Percentiles rank a stretch among this genome's conserved stretches.
phyloP scores from a whole-genome alignment of 306 rosid species.

The Adenanthera pavonina region DNA sequence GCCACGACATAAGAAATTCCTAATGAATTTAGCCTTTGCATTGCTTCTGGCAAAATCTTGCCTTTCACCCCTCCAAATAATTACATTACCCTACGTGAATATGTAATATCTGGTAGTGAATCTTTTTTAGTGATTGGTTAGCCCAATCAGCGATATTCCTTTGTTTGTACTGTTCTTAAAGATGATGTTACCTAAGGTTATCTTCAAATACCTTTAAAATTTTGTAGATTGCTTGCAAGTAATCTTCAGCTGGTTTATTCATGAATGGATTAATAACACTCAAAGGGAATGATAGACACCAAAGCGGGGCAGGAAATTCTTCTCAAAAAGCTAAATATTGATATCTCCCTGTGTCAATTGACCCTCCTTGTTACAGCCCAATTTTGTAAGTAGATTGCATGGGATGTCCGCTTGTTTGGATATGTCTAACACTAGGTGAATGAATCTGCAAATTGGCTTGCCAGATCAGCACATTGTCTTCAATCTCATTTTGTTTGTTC shows the following conservation, averaged over 20 bases:
- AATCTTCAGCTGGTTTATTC: neutral
- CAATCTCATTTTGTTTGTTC: no score
- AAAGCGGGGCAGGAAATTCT: neutral
- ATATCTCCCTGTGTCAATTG: no score
- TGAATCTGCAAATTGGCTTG: no score
- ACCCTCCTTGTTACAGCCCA: no score
- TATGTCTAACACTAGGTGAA: no score
- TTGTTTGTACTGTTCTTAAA: neutral
- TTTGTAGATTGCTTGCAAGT: neutral
- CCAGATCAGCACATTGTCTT: no score
- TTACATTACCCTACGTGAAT: neutral
- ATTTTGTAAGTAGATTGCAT: no score
- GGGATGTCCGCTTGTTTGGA: no score
- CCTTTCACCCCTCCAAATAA: neutral
- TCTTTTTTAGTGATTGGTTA: neutral
- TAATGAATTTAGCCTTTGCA: neutral
- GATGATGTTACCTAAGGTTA: neutral
- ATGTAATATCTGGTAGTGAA: neutral
- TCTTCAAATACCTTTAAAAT: neutral
- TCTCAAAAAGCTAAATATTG: neutral
- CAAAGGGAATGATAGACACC: neutral
- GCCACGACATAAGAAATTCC: neutral
- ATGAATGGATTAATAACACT: neutral
- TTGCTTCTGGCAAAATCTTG: neutral
- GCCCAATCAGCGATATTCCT: neutral